Conservation (phyloP, 208 protist genomes). For the Phytomonas serpens region DNA sequence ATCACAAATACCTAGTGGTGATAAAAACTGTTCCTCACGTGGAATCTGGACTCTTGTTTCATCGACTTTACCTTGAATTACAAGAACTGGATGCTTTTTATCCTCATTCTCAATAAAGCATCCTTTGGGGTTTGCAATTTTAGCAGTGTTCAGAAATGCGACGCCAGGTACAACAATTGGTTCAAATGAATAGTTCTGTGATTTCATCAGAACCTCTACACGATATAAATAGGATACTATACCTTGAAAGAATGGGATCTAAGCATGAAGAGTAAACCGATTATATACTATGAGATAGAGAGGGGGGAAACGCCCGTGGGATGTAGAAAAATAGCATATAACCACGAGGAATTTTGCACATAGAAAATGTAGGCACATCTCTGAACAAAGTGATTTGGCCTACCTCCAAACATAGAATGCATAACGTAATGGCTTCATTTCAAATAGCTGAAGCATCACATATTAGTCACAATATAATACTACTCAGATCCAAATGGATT, state of each 20-base stretch:
- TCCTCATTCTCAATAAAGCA: slow-evolving; percentile 57
- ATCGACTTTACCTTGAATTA: slow-evolving; percentile 40
- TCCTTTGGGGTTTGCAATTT: slow-evolving; percentile 38
- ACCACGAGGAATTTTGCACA: neutral
- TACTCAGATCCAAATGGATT: slow-evolving; percentile 12
- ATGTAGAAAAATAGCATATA: neutral
- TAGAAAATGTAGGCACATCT: neutral
- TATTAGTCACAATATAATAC: neutral
- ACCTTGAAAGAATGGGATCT: neutral
- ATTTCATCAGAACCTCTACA: slow-evolving; percentile 18
- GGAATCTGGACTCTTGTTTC: slow-evolving; percentile 54
- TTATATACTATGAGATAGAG: neutral
- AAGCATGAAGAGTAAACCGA: slow-evolving; percentile 1
- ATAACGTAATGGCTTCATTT: neutral
- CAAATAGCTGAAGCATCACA: neutral
- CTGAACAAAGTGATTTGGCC: neutral
- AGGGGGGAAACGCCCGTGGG: slow-evolving; percentile 13
- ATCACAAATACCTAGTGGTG: slow-evolving; percentile 30
- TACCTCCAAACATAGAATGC: neutral
- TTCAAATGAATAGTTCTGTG: slow-evolving; percentile 12
- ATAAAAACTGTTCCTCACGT: slow-evolving; percentile 40
- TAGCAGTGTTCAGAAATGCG: slow-evolving; percentile 25
- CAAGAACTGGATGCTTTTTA: slow-evolving; percentile 28
- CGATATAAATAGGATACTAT: neutral
- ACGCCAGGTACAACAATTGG: neutral